Percentiles rank a stretch among this genome's conserved stretches.
phyloP scores from a whole-genome alignment of 2,329 filamentous ascomycete genomes.

The Metarhizium brunneum region DNA sequence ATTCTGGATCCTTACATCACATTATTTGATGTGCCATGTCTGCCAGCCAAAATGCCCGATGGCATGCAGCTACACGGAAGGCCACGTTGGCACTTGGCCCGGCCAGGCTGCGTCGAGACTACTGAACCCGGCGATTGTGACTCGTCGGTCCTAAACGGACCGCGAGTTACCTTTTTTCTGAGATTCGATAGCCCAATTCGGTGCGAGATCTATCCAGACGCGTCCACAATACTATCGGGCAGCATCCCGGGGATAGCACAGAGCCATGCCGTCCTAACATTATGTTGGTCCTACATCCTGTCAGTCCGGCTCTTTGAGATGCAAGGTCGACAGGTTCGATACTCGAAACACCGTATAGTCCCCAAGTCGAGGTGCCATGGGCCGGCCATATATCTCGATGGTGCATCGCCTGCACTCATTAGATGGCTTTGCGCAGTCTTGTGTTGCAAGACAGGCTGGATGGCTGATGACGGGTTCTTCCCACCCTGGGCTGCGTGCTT shows the following conservation, averaged over 20 bases:
- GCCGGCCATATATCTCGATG: neutral
- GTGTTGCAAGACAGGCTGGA: neutral
- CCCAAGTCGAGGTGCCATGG: neutral
- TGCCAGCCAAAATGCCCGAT: neutral
- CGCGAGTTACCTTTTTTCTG: neutral
- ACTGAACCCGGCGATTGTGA: neutral
- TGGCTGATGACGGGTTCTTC: neutral
- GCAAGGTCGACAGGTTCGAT: neutral
- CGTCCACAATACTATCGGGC: neutral
- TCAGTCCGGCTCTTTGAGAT: slow-evolving; percentile 3
- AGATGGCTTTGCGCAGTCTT: neutral
- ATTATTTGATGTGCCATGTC: neutral
- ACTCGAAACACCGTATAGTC: neutral
- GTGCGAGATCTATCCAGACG: neutral
- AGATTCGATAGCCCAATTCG: neutral
- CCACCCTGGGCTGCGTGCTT: neutral
- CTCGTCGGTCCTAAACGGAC: neutral
- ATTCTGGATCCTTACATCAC: neutral
- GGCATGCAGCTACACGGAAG: neutral
- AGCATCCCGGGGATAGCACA: neutral
- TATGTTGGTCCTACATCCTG: slow-evolving; percentile 5
- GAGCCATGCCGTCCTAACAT: neutral
- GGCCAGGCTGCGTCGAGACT: neutral
- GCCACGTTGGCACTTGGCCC: neutral
- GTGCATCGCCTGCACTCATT: neutral